Evolutionary conservation across 1,139 yeast genomes (phyloP).

Genomic region (Magnusiomyces paraingens): DNA sequence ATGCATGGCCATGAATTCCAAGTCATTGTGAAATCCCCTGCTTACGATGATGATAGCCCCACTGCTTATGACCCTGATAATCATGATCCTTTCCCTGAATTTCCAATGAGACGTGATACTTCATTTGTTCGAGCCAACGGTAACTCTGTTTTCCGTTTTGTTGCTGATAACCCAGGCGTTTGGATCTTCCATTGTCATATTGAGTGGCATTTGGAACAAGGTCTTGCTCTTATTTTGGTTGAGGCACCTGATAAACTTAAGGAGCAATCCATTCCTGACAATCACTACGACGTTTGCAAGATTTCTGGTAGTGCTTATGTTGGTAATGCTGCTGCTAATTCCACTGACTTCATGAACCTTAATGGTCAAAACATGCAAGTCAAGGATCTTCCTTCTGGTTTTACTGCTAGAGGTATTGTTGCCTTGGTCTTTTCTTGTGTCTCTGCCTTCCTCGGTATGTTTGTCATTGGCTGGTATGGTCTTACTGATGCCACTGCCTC

Average conservation of each 20-base stretch:
- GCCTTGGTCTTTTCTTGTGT: slow-evolving; percentile 77
- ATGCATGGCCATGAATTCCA: slow-evolving; percentile 79
- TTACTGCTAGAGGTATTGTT: slow-evolving; percentile 83
- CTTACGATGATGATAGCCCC: slow-evolving; percentile 42
- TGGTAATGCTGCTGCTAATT: slow-evolving; percentile 88
- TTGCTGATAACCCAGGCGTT: slow-evolving; percentile 81
- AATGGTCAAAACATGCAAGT: slow-evolving; percentile 66
- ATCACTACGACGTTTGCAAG: slow-evolving; percentile 56
- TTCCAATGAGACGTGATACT: slow-evolving; percentile 64
- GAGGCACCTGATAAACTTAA: slow-evolving; percentile 69
- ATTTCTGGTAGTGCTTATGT: slow-evolving; percentile 42
- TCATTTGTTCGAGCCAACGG: slow-evolving; percentile 61
- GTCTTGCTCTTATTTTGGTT: slow-evolving; percentile 64
- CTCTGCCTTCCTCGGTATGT: slow-evolving; percentile 74
- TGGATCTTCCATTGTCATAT: slow-evolving; percentile 95
- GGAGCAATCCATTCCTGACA: slow-evolving; percentile 43
- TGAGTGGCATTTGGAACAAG: slow-evolving; percentile 91
- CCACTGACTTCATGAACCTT: slow-evolving; percentile 55
- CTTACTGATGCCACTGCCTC: slow-evolving; percentile 45
- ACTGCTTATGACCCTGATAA: slow-evolving; percentile 45
- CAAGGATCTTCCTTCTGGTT: slow-evolving; percentile 66
- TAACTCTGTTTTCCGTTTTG: slow-evolving; percentile 57
- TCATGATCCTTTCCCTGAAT: slow-evolving; percentile 51
- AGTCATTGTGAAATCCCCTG: slow-evolving; percentile 49
- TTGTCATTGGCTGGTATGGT: slow-evolving; percentile 74